A percentile compares a stretch with the other conserved stretches of the same genome.
phyloP scores from a whole-genome alignment of 345 rosid species.

The Heritiera fomes region DNA sequence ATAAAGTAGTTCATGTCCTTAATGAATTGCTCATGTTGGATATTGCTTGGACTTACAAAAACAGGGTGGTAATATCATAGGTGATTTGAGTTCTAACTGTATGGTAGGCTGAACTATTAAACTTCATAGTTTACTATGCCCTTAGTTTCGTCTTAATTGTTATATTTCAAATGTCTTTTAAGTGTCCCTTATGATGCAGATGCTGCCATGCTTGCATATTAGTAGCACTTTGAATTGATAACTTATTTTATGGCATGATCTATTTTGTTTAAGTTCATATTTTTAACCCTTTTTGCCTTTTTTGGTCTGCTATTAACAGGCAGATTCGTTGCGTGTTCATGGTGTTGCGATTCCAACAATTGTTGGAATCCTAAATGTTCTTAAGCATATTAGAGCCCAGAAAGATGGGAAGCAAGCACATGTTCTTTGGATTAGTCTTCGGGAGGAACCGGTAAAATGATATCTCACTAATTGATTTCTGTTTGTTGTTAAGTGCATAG shows the following conservation, averaged over 20 bases:
- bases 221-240: slow-evolving; percentile 16
- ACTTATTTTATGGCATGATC: not conserved
- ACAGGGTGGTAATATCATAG: not conserved
- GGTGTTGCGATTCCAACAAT: slow-evolving; percentile 94
- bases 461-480: slow-evolving; percentile 10
- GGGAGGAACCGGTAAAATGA: slow-evolving; percentile 85
- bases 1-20: not conserved
- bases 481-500: not conserved
- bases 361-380: slow-evolving; percentile 84
- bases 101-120: not conserved
- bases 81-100: not conserved
- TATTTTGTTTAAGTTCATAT: not conserved
- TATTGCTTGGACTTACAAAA: not conserved
- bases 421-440: slow-evolving; percentile 92
- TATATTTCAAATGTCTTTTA: slow-evolving; percentile 4
- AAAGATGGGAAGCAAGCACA: slow-evolving; percentile 56
- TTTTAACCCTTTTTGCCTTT: not conserved
- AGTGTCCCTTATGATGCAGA: not conserved
- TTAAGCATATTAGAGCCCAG: slow-evolving; percentile 74
- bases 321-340: slow-evolving; percentile 72
- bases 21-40: not conserved
- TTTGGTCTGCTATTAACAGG: slow-evolving; percentile 45
- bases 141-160: slow-evolving; percentile 8
- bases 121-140: not conserved
- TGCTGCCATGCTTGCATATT: slow-evolving; percentile 17